Evolutionary conservation across 371 early-diverging fungal genomes (phyloP).

Genomic region (Mortierella sp.): DNA sequence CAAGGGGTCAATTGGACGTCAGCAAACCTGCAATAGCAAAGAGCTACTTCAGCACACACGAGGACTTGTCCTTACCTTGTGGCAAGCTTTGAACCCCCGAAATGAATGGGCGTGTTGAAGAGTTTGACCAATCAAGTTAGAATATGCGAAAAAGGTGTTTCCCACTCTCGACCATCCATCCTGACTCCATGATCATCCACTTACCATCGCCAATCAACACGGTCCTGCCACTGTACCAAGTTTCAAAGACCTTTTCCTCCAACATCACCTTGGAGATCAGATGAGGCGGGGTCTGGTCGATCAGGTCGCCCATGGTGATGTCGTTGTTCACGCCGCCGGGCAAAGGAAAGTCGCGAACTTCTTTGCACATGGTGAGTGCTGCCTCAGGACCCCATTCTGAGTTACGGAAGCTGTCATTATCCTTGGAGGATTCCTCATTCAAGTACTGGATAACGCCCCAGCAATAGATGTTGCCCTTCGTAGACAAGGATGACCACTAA

Average conservation of each 20-base stretch:
- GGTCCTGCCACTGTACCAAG: conserved; percentile 17
- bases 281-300: conserved; percentile 8
- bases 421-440: neutral
- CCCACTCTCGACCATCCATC: neutral
- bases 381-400: conserved; percentile 39
- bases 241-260: conserved; percentile 25
- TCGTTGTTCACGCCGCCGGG: conserved; percentile 11
- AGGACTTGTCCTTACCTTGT: neutral
- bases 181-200: neutral
- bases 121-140: neutral
- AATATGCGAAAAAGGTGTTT: too few species aligned
- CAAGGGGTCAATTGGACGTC: neutral
- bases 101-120: neutral
- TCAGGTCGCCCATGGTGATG: conserved; percentile 25
- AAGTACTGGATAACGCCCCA: conserved; percentile 23
- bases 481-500: conserved; percentile 10
- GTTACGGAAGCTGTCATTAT: conserved; percentile 25
- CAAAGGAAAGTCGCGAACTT: conserved; percentile 18
- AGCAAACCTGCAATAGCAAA: too few species aligned
- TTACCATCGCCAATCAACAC: conserved; percentile 25
- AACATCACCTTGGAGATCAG: conserved; percentile 25
- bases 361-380: conserved; percentile 25
- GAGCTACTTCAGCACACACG: too few species aligned
- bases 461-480: conserved; percentile 14
- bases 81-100: neutral